A percentile compares a stretch with the other conserved stretches of the same genome.
Evolutionary conservation across 1,139 yeast species (phyloP).

Genomic region (Debaryomycetaceae sp.): DNA sequence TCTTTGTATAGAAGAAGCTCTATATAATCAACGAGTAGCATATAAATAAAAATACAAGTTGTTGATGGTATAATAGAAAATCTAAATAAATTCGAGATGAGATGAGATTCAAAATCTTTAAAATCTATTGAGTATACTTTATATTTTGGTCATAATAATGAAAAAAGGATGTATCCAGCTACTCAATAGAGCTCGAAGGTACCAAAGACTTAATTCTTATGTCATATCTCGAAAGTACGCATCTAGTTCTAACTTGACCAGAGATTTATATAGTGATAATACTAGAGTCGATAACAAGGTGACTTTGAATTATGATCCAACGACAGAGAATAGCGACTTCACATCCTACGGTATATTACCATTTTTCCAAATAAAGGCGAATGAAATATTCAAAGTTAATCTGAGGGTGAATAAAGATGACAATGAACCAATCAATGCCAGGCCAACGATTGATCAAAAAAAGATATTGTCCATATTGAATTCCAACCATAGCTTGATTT

Average conservation of each 20-base stretch:
- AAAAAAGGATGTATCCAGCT: too few relatives aligned
- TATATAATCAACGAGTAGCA: slow-evolving; percentile 27
- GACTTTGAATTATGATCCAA: slow-evolving; percentile 15
- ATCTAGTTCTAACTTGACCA: background rate
- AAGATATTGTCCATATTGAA: slow-evolving; percentile 17
- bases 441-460: slow-evolving; percentile 25
- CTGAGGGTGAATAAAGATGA: background rate
- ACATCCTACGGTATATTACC: slow-evolving; percentile 25
- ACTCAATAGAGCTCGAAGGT: too few relatives aligned
- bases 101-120: too few relatives aligned
- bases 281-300: background rate
- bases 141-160: too few relatives aligned
- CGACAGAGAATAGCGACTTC: slow-evolving; percentile 15
- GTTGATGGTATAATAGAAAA: too few relatives aligned
- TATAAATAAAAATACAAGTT: slow-evolving; percentile 2
- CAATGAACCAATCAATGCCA: slow-evolving; percentile 12
- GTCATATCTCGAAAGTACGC: background rate
- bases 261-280: background rate
- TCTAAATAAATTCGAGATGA: too few relatives aligned
- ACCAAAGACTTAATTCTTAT: too few relatives aligned
- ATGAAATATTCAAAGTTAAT: slow-evolving; percentile 9
- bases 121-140: too few relatives aligned
- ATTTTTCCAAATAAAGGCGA: slow-evolving; percentile 23
- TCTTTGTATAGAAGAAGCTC: slow-evolving; percentile 60
- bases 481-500: slow-evolving; percentile 17